Conservation (phyloP, 768 basidiomycete species). For the Astraeus odoratus region DNA sequence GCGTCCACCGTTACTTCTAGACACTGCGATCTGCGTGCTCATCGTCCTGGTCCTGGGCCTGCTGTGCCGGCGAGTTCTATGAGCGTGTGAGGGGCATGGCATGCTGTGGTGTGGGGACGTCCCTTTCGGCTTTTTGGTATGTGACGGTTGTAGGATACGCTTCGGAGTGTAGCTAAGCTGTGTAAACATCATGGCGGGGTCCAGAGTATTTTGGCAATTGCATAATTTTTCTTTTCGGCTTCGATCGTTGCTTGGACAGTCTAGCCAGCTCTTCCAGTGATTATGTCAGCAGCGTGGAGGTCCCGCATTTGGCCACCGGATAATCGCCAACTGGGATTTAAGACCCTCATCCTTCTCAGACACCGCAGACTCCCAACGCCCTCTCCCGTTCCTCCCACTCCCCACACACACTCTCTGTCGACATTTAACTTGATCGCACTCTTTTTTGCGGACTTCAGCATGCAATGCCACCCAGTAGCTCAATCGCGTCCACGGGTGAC, state of each 20-base stretch:
- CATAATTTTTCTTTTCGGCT: conserved; percentile 17
- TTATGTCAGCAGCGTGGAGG: conserved; percentile 19
- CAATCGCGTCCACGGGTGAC: conserved; percentile 3
- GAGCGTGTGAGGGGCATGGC: conserved; percentile 10
- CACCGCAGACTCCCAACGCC: too few relatives aligned
- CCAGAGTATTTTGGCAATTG: conserved; percentile 18
- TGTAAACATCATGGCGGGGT: conserved; percentile 15
- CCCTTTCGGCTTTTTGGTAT: background rate
- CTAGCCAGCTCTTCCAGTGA: conserved; percentile 2
- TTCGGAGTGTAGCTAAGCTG: too few relatives aligned
- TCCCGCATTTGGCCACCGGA: background rate
- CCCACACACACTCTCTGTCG: background rate
- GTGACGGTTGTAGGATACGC: conserved; percentile 1
- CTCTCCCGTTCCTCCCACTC: too few relatives aligned
- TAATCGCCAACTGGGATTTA: background rate
- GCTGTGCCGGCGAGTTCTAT: conserved; percentile 53
- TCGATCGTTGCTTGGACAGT: background rate
- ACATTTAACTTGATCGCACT: background rate
- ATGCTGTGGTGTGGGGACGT: background rate
- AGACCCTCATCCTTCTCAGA: background rate
- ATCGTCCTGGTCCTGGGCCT: conserved; percentile 63
- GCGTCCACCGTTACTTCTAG: conserved; percentile 57
- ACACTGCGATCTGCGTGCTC: conserved; percentile 67
- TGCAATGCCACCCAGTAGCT: background rate
- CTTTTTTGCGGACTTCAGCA: background rate